These are phyloP conservation scores for Penicillium sp. DNA, from an alignment of 2,329 filamentous ascomycete genomes.

Conservation along the genomic window DNA sequence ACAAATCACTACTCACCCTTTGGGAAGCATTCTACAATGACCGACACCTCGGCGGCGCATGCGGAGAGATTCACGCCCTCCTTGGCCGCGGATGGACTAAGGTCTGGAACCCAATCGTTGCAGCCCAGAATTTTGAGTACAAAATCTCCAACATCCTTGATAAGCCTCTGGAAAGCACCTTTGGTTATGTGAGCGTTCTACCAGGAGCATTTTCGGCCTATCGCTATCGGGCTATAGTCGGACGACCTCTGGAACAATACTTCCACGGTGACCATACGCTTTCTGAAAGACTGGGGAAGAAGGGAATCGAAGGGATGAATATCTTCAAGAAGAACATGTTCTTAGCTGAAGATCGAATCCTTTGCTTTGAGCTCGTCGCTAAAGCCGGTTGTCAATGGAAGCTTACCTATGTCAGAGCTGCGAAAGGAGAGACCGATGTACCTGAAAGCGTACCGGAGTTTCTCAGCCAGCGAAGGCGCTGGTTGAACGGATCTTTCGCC, in stretches of 20 bases:
- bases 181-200: constrained; percentile 93
- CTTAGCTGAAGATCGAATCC: constrained; percentile 97
- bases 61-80: constrained; percentile 96
- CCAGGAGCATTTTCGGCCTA: constrained; percentile 97
- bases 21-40: constrained; percentile 99
- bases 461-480: constrained; percentile 92
- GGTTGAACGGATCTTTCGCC: constrained; percentile 97
- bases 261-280: constrained; percentile 97
- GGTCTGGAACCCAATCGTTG: constrained; percentile 86
- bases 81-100: constrained; percentile 83
- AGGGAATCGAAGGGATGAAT: constrained; percentile 98
- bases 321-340: constrained; percentile 99
- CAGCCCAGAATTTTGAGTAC: constrained; percentile 97
- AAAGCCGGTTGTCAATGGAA: constrained; percentile 98
- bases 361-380: constrained; percentile 95
- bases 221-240: constrained; percentile 93
- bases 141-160: constrained; percentile 98
- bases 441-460: constrained; percentile 93
- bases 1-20: constrained; percentile 80
- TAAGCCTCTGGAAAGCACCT: constrained; percentile 90
- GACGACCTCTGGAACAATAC: constrained; percentile 89
- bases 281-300: constrained; percentile 87
- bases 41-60: constrained; percentile 93
- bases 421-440: constrained; percentile 96
- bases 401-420: constrained; percentile 93